These are phyloP conservation scores for Candida silvatica DNA, from an alignment of 805 yeast genomes.

Conservation along the genomic window DNA sequence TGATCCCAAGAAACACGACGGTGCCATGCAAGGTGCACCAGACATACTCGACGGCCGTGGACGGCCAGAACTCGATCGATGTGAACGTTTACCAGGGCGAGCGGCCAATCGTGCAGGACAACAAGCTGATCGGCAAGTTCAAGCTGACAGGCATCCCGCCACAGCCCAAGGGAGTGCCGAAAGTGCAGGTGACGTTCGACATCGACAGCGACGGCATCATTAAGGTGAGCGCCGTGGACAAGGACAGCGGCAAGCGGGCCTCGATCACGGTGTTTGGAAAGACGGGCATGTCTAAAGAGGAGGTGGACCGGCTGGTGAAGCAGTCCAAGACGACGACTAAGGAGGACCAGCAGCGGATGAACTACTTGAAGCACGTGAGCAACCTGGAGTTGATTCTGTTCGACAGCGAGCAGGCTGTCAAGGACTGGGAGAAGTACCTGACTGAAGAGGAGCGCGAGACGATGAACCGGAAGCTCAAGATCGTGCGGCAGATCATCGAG, in stretches of 20 bases:
- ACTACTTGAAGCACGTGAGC: conserved; percentile 72
- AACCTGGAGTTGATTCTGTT: conserved; percentile 30
- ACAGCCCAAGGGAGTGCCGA: conserved; percentile 83
- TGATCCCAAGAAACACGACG: conserved; percentile 84
- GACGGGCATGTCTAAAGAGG: conserved; percentile 83
- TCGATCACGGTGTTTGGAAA: conserved; percentile 96
- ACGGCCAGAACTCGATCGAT: conserved; percentile 92
- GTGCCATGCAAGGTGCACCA: conserved; percentile 92
- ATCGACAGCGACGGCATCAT: conserved; percentile 96
- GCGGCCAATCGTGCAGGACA: conserved; percentile 91
- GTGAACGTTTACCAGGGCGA: conserved; percentile 98
- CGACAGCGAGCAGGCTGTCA: conserved; percentile 27
- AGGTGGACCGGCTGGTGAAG: conserved; percentile 82
- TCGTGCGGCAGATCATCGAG: conserved; percentile 20
- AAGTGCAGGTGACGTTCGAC: conserved; percentile 88
- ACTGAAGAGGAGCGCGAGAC: conserved; percentile 7
- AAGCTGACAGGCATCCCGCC: conserved; percentile 88
- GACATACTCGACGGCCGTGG: conserved; percentile 89
- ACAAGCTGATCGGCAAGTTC: conserved; percentile 91
- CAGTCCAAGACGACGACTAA: conserved; percentile 87
- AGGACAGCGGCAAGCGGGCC: conserved; percentile 88
- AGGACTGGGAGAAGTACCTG: conserved; percentile 15
- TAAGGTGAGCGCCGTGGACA: conserved; percentile 90
- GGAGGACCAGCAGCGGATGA: conserved; percentile 42
- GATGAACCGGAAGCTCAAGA: conserved; percentile 14